A percentile compares a stretch with the other conserved stretches of the same genome.
phyloP scores from a whole-genome alignment of 495 filamentous ascomycete genomes.

The Pseudevernia furfuracea region DNA sequence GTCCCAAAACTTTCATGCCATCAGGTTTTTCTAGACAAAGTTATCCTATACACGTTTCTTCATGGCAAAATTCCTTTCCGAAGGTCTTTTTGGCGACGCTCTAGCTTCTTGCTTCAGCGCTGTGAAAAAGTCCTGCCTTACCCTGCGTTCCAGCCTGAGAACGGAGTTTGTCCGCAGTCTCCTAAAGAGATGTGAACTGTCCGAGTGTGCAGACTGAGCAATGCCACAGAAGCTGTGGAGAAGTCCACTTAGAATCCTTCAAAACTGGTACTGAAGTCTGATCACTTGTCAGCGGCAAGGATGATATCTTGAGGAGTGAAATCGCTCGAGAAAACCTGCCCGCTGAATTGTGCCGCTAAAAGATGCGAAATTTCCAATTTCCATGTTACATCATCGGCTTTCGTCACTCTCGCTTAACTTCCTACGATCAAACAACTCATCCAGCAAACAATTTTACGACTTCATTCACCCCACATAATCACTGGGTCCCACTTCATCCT shows the following conservation, averaged over 20 bases:
- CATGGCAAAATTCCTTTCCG: neutral
- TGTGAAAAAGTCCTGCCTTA: neutral
- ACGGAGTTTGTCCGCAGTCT: neutral
- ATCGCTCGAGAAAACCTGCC: neutral
- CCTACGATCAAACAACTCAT: neutral
- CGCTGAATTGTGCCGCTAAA: neutral
- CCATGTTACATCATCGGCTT: constrained; percentile 24
- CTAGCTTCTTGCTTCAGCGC: neutral
- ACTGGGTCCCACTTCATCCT: constrained; percentile 13
- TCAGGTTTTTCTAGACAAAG: neutral
- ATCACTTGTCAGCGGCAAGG: neutral
- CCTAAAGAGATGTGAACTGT: neutral
- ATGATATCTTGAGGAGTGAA: neutral
- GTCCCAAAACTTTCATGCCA: neutral
- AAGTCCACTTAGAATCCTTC: neutral
- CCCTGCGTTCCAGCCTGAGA: neutral
- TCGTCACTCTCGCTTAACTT: constrained; percentile 21
- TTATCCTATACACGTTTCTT: neutral
- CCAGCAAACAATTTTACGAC: neutral
- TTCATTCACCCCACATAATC: neutral
- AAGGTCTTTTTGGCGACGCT: neutral
- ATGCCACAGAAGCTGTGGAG: neutral
- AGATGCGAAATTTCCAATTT: constrained; percentile 19
- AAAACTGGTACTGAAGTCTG: neutral
- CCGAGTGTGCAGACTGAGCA: neutral